Base-by-base conservation (phyloP, 176 grass and related monocot genomes). In the Themeda triandra region DNA sequence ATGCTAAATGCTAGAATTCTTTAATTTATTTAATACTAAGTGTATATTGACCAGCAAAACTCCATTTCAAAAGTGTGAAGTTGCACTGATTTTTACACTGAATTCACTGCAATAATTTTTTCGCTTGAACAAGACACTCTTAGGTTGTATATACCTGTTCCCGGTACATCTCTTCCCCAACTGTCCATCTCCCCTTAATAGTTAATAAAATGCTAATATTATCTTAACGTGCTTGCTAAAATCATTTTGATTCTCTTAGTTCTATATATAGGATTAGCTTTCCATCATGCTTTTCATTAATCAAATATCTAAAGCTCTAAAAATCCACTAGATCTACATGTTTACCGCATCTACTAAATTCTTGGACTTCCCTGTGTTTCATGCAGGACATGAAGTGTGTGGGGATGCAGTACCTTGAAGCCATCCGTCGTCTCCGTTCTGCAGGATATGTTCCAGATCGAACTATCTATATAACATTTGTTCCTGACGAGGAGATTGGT, bases 341-440 rank as follows among this genome's bases (percentile, higher is more conserved):
- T 63, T 71, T 72, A 80, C 64, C 25, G 23, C 14, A 76, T 66
- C 54, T 72, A 27, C 76, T 30, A 56, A 6, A 58, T 63, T 3
- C 24, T 66, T 64, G 23, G 13, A 44, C 4, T 58, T 85, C 41
- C 39, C 1, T 30, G 21, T 85, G 33, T 58, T 63, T 78, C n/a
- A 44, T 86, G 54, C 60, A 95, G 93, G 96, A 98, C 76, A 98
- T 95, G 96, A 98, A 98, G 85, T 98, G 96, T 41, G 96, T 98
- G 28, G 96, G 96, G 27, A 92, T 98, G 85, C 96, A 98, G 87
- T 98, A 98, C 74, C 87, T 98, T 48, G 96, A 98, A 83, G 96
- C 96, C n/a, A 78, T 98, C n/a, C 89, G 83, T 7, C 85, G 53
- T 73, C 91, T 98, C 28, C 82, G 73, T 72, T 36, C 82, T 49